Evolutionary conservation across 1,284 basidiomycete genomes (phyloP).

Genomic region (Baeospora myosura): DNA sequence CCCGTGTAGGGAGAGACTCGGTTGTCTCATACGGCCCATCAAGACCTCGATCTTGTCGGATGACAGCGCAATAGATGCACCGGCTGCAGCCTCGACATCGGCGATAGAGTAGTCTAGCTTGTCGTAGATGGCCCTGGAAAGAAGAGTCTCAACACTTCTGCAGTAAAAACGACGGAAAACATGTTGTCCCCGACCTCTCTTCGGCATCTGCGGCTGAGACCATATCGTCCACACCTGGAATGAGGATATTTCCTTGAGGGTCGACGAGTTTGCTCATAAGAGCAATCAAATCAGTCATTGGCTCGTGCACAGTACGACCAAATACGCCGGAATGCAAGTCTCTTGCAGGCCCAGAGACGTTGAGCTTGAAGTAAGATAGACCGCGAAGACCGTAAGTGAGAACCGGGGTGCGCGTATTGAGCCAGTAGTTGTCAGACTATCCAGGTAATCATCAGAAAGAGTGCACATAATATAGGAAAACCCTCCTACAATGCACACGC

Average conservation of each 20-base stretch:
- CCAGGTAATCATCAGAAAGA: background rate
- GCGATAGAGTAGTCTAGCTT: slow-evolving; percentile 66
- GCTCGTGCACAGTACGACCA: slow-evolving; percentile 84
- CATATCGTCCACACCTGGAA: slow-evolving; percentile 89
- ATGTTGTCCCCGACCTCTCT: slow-evolving; percentile 48
- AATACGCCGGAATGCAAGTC: slow-evolving; percentile 94
- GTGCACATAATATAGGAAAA: background rate
- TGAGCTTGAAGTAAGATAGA: slow-evolving; percentile 83
- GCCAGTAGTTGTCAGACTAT: slow-evolving; percentile 85
- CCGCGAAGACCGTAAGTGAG: slow-evolving; percentile 82
- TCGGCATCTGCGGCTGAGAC: slow-evolving; percentile 72
- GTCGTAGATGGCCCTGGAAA: slow-evolving; percentile 56
- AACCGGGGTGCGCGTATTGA: slow-evolving; percentile 63
- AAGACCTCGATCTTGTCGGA: slow-evolving; percentile 79
- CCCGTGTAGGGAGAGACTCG: slow-evolving; percentile 89
- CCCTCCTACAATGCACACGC: slow-evolving; percentile 81
- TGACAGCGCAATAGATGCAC: slow-evolving; percentile 71
- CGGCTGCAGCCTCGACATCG: slow-evolving; percentile 80
- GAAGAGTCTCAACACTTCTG: slow-evolving; percentile 1
- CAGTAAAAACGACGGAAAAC: slow-evolving; percentile 1
- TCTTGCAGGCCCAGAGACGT: slow-evolving; percentile 76
- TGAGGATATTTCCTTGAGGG: slow-evolving; percentile 75
- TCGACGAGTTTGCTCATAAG: slow-evolving; percentile 87
- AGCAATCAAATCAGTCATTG: slow-evolving; percentile 75
- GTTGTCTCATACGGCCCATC: slow-evolving; percentile 87